A percentile compares a stretch with the other conserved stretches of the same genome.
Evolutionary conservation across 345 rosid genomes (phyloP).

Genomic region (Brassica napus): DNA sequence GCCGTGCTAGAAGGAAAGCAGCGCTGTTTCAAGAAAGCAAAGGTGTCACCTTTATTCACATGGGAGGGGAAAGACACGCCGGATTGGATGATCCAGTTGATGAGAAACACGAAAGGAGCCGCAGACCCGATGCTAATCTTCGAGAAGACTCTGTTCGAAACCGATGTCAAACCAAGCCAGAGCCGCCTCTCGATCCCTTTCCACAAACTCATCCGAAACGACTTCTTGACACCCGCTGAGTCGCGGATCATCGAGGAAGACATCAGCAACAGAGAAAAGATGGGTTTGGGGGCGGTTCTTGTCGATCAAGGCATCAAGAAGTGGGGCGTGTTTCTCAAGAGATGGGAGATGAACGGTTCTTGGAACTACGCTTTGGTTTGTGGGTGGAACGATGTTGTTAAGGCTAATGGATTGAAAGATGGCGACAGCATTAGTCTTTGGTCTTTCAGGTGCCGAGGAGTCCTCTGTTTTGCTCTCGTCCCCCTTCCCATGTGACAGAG

Average conservation of each 20-base stretch:
- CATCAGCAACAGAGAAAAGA: neutral
- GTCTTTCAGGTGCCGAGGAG: constrained; percentile 9
- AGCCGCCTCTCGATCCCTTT: constrained; percentile 30
- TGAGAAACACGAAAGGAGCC: neutral
- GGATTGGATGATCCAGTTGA: neutral
- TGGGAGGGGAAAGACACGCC: neutral
- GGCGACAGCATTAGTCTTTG: neutral
- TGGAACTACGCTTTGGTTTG: neutral
- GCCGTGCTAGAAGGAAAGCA: neutral
- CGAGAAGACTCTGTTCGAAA: neutral
- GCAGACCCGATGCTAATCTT: neutral
- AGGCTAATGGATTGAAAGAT: neutral
- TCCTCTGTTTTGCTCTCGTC: constrained; percentile 25
- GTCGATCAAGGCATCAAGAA: neutral
- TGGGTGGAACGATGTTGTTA: constrained; percentile 19
- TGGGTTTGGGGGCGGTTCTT: neutral
- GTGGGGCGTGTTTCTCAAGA: constrained; percentile 7
- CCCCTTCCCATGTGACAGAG: neutral
- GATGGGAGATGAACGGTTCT: constrained; percentile 8
- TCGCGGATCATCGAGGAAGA: neutral
- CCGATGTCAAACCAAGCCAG: neutral
- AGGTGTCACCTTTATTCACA: neutral
- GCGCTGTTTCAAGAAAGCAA: neutral
- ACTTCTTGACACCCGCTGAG: constrained; percentile 18
- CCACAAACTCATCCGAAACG: neutral